Evolutionary conservation across 2,329 filamentous ascomycete species (phyloP).

Genomic region (Venturia asperata): DNA sequence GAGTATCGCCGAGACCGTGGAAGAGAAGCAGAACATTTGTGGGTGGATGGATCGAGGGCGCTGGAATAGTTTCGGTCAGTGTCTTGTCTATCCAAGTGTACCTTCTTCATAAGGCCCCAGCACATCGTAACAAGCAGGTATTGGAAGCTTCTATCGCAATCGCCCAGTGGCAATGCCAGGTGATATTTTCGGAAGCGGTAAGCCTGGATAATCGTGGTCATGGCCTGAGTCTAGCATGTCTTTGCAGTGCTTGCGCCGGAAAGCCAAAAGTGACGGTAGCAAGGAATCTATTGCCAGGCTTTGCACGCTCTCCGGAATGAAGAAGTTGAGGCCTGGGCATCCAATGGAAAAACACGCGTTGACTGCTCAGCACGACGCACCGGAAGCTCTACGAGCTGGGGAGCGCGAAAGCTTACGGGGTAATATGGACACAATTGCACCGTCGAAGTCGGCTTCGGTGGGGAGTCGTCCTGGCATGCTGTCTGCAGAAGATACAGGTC

Average conservation of each 20-base stretch:
- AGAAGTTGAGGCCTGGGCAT: background rate
- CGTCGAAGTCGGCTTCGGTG: constrained; percentile 37
- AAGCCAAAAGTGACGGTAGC: no score
- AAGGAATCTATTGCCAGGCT: no score
- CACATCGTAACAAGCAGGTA: background rate
- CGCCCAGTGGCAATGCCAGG: background rate
- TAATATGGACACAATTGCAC: constrained; percentile 36
- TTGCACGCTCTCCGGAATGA: background rate
- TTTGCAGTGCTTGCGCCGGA: background rate
- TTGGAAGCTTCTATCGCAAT: background rate
- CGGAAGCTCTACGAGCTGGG: background rate
- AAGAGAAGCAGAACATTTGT: constrained; percentile 74
- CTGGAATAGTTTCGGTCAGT: constrained; percentile 24
- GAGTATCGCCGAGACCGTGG: constrained; percentile 75
- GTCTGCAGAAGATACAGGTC: background rate
- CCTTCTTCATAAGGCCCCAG: background rate
- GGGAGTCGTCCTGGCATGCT: constrained; percentile 39
- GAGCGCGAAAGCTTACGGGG: constrained; percentile 35
- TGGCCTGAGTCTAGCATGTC: background rate
- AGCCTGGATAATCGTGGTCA: background rate
- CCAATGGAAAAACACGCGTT: background rate
- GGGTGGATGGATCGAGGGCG: constrained; percentile 48
- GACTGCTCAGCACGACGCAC: background rate
- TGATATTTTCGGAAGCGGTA: background rate
- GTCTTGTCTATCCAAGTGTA: background rate